A percentile compares a stretch with the other conserved stretches of the same genome.
These are phyloP conservation scores for Solanum paucissectum DNA, from an alignment of 257 asterid species.

Conservation along the genomic window DNA sequence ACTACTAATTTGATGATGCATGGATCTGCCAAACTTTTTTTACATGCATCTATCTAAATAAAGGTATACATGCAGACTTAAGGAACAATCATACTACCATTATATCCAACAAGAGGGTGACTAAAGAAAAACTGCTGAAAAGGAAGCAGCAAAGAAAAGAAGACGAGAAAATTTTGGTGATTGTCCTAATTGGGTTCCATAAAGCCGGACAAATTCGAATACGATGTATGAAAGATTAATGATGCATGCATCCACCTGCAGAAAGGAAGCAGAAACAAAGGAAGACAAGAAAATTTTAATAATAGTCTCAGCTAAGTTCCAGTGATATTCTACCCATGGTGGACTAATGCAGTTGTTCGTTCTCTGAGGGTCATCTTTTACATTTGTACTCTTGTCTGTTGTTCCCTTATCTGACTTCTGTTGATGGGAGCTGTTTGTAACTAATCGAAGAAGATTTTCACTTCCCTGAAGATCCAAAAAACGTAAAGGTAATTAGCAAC, in stretches of 20 bases:
- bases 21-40: background rate
- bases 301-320: background rate
- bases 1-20: background rate
- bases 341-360: conserved; percentile 11
- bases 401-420: conserved; percentile 18
- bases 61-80: background rate
- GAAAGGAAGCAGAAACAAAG: background rate
- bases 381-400: conserved; percentile 11
- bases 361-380: conserved; percentile 13
- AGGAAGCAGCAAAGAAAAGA: background rate
- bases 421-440: conserved; percentile 40
- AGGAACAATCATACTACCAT: background rate
- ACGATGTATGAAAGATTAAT: background rate
- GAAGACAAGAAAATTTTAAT: background rate
- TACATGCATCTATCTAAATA: background rate
- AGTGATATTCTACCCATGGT: conserved; percentile 41
- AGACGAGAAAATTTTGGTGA: background rate
- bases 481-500: background rate
- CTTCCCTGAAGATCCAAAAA: conserved; percentile 60
- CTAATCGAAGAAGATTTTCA: conserved; percentile 66
- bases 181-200: background rate
- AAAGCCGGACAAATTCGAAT: background rate
- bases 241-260: background rate
- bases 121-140: background rate
- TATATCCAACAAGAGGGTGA: background rate